phyloP scores from a whole-genome alignment of 768 basidiomycete species.

The Podaxis sp. region DNA sequence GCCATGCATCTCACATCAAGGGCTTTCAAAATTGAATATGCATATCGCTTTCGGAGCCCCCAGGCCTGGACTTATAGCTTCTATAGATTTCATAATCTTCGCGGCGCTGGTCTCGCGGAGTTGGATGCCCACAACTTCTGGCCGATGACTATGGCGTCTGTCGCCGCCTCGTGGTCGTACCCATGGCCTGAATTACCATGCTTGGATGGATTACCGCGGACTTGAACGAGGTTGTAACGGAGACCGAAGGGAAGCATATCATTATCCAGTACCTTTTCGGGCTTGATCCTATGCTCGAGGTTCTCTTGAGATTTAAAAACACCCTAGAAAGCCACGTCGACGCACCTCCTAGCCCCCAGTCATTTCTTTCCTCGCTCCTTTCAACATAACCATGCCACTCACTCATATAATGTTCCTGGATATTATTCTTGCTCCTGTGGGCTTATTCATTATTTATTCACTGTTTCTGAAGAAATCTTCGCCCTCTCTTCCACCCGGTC shows the following conservation, averaged over 20 bases:
- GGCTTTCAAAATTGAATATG: background rate
- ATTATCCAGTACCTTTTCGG: slow-evolving; percentile 17
- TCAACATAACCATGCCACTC: slow-evolving; percentile 26
- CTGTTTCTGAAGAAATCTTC: slow-evolving; percentile 24
- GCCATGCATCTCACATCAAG: slow-evolving; percentile 18
- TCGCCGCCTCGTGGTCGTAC: slow-evolving; percentile 37
- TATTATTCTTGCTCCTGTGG: slow-evolving; percentile 32
- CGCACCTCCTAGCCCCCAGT: background rate
- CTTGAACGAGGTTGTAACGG: slow-evolving; percentile 29
- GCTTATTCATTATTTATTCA: slow-evolving; percentile 34
- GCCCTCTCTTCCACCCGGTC: slow-evolving; percentile 48
- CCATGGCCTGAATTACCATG: slow-evolving; percentile 23
- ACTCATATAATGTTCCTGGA: slow-evolving; percentile 29
- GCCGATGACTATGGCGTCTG: slow-evolving; percentile 28
- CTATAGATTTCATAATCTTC: background rate
- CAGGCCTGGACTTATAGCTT: background rate
- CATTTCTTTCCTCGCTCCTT: slow-evolving; percentile 26
- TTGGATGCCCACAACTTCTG: slow-evolving; percentile 11
- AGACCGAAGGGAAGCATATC: slow-evolving; percentile 22
- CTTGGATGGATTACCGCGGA: slow-evolving; percentile 39
- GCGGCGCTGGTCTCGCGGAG: background rate
- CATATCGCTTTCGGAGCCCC: slow-evolving; percentile 1
- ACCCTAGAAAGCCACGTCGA: background rate
- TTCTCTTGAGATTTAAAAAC: slow-evolving; percentile 14
- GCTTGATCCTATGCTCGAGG: slow-evolving; percentile 19